Evolutionary conservation across 768 basidiomycete genomes (phyloP), one percentile per base, ranked within the genome.

Genomic region (Mycena leptocephala): DNA sequence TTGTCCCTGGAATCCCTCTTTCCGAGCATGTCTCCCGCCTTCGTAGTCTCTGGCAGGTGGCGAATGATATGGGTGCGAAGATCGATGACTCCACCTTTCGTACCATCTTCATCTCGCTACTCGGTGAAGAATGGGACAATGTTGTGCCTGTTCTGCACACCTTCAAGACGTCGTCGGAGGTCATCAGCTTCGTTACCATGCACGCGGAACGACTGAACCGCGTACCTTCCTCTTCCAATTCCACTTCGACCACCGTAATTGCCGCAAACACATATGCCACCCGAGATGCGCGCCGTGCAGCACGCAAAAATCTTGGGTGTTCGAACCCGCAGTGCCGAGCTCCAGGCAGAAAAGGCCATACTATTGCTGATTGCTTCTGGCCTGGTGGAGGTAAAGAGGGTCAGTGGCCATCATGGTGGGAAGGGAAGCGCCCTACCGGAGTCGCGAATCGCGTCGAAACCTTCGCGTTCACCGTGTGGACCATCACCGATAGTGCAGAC

Each of bases 331-430:
- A 51, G 10, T 76, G 75, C 56, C 46, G 59, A 0, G 75, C 70
- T 14, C 0, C 18, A 0, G 56, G 61, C 3, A 33, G 24, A 14
- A 43, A 28, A 3, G 71, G 70, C 20, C 75, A 76, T 20, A 58
- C 62, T 7, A 51, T 76, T 6, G n/a, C 2, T 0, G 65, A 76
- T 14, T 76, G 75, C 10, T 76, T 66, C 48, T 72, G 71, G 65
- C 70, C n/a, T n/a, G n/a, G n/a, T n/a, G n/a, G n/a, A n/a, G n/a
- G n/a, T n/a, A n/a, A n/a, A n/a, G n/a, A n/a, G 20, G 75, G 75
- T 16, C 75, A 76, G 26, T 72, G 39, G 13, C 75, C 75, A 1
- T 22, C 63, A 0, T 66, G 65, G 43, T 76, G 72, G 72, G 61
- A 68, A 28, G 72, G 72, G 30, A 74, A 68, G 24, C 41, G 24